Percentiles rank a stretch among this genome's conserved stretches.
phyloP scores from a whole-genome alignment of 2,329 filamentous ascomycete genomes.

The Verticillium tricorpus region DNA sequence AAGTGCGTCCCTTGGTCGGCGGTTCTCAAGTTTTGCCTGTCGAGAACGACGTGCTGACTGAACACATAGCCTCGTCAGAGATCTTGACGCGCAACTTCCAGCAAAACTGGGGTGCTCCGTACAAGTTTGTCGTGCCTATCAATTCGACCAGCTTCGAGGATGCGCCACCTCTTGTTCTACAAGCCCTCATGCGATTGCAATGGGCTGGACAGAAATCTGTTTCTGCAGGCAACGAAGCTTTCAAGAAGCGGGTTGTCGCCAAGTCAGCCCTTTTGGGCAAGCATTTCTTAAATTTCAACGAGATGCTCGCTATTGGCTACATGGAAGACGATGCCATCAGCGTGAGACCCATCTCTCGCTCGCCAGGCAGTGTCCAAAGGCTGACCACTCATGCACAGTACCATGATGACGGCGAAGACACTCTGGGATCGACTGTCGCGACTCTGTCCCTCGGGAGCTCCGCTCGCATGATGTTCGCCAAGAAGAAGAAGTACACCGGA shows the following conservation, averaged over 20 bases:
- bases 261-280: not conserved
- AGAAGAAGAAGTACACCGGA: slow-evolving; percentile 39
- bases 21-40: slow-evolving; percentile 1
- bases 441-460: slow-evolving; percentile 56
- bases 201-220: slow-evolving; percentile 48
- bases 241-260: not conserved
- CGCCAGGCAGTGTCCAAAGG: not conserved
- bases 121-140: slow-evolving; percentile 60
- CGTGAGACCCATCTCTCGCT: slow-evolving; percentile 26
- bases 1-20: slow-evolving; percentile 11
- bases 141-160: slow-evolving; percentile 43
- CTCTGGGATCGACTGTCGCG: slow-evolving; percentile 58
- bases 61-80: slow-evolving; percentile 19
- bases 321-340: slow-evolving; percentile 55
- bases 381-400: slow-evolving; percentile 32
- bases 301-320: slow-evolving; percentile 59
- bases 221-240: slow-evolving; percentile 14
- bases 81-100: slow-evolving; percentile 47
- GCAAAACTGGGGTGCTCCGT: slow-evolving; percentile 58
- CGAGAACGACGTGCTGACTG: slow-evolving; percentile 6
- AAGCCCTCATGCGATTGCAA: slow-evolving; percentile 45
- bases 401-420: slow-evolving; percentile 63
- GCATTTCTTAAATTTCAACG: slow-evolving; percentile 50
- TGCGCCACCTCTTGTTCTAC: slow-evolving; percentile 42
- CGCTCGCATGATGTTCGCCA: slow-evolving; percentile 52